Conservation (phyloP, 2,329 filamentous ascomycete genomes). For the Juglanconis sp. region DNA sequence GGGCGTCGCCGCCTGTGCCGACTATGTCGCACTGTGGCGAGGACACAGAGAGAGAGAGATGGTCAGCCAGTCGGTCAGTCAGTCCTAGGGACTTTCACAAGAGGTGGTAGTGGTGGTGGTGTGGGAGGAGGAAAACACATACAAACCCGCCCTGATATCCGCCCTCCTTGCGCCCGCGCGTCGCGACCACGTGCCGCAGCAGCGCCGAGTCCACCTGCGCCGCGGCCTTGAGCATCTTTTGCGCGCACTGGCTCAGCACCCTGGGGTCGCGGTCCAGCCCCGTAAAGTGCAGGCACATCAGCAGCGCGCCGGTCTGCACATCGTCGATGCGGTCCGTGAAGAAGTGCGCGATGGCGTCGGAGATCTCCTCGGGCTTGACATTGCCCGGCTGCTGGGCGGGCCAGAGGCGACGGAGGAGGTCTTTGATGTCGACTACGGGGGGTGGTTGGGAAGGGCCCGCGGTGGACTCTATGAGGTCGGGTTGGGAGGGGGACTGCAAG, state of each 20-base stretch:
- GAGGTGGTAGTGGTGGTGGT: neutral
- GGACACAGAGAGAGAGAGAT: neutral
- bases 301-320: slow-evolving; percentile 79
- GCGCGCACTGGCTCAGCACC: slow-evolving; percentile 81
- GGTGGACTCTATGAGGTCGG: slow-evolving; percentile 10
- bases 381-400: slow-evolving; percentile 40
- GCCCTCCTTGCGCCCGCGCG: slow-evolving; percentile 63
- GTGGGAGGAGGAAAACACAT: slow-evolving; percentile 34
- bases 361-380: slow-evolving; percentile 77
- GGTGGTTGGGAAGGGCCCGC: slow-evolving; percentile 14
- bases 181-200: slow-evolving; percentile 59
- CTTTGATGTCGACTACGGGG: slow-evolving; percentile 58
- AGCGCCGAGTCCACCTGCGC: slow-evolving; percentile 64
- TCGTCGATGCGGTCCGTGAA: slow-evolving; percentile 89
- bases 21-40: slow-evolving; percentile 78
- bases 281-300: slow-evolving; percentile 91
- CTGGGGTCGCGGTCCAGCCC: slow-evolving; percentile 78
- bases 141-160: slow-evolving; percentile 80
- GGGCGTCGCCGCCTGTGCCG: slow-evolving; percentile 90
- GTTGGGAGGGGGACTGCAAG: slow-evolving; percentile 8
- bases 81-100: neutral
- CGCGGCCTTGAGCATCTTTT: slow-evolving; percentile 78
- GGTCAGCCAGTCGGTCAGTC: neutral
- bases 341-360: slow-evolving; percentile 83
- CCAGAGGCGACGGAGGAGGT: slow-evolving; percentile 71